These are phyloP conservation scores for Fusarium papillatum DNA, from an alignment of 2,329 filamentous ascomycete genomes.

Conservation along the genomic window DNA sequence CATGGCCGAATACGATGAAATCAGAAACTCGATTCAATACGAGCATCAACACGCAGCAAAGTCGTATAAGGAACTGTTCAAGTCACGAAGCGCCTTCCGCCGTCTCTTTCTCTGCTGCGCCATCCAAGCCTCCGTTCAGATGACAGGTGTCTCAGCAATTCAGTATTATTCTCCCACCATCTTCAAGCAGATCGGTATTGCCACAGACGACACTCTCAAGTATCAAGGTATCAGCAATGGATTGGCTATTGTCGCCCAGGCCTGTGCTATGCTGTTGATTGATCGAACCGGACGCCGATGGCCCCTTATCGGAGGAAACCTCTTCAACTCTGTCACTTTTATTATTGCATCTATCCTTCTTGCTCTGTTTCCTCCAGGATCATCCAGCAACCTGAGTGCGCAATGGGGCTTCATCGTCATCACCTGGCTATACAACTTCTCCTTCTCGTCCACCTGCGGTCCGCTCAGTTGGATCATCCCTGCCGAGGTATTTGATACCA, in stretches of 20 bases:
- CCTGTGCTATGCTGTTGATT: constrained; percentile 76
- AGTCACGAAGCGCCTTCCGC: constrained; percentile 71
- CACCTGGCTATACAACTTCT: constrained; percentile 86
- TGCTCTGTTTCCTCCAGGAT: constrained; percentile 68
- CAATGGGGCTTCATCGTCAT: constrained; percentile 78
- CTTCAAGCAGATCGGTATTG: constrained; percentile 78
- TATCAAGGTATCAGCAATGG: constrained; percentile 83
- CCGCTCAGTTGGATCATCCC: constrained; percentile 72
- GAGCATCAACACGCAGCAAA: constrained; percentile 79
- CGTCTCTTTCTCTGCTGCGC: constrained; percentile 79
- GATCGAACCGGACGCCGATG: constrained; percentile 80
- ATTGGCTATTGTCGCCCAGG: constrained; percentile 77
- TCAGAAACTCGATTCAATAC: constrained; percentile 72
- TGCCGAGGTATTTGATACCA: constrained; percentile 82
- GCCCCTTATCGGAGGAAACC: constrained; percentile 80
- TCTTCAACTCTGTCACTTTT: constrained; percentile 79
- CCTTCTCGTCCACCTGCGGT: constrained; percentile 78
- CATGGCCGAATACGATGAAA: constrained; percentile 77
- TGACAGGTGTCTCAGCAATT: constrained; percentile 82
- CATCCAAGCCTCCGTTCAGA: constrained; percentile 78
- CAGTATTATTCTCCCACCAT: constrained; percentile 80
- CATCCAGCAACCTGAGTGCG: constrained; percentile 58
- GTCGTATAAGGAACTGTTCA: constrained; percentile 78
- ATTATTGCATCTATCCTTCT: constrained; percentile 71
- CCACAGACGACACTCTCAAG: constrained; percentile 72